Base-by-base conservation (phyloP, 139 green algal species). In the Volvox africanus region DNA sequence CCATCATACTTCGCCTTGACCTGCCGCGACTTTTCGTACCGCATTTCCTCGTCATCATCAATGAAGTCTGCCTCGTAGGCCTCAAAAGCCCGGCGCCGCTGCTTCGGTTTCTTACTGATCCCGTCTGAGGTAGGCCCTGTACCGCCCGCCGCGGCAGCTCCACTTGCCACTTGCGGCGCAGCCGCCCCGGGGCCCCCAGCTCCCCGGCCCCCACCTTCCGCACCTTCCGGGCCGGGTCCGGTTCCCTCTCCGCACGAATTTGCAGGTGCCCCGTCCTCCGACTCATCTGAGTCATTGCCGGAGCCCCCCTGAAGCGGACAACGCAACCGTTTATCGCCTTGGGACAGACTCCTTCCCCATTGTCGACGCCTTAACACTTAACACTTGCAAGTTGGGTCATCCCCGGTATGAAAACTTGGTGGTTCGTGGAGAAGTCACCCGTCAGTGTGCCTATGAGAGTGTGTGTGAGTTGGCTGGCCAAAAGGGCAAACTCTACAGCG, bases 61-160 rank as follows among this genome's bases (percentile, higher is more conserved):
- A 90, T 90, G 55, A 90, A 90, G 55, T 90, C 86, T 1, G 20
- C 75, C 50, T 90, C 86, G 44, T 90, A 90, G 22, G 30, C 55
- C 75, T 86, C 86, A 9, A 80, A 80, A 5, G 36, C 26, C 67
- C 83, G 83, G 65, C 67, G 35, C 83, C 67, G 65, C 67, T 26
- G 36, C 69, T 22, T 30, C 0, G 65, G 35, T 68, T 89, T 89
- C 69, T 89, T 89, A 32, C 33, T 36, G 5, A 13, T 65, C 0
- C 32, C 82, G 62, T 33, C 82, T 33, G 22, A 61, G 36, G 2
- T 50, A 1, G 22, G 67, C 37, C 18, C 20, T 22, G 76, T 65
- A 20, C 26, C 65, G 16, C 22, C 67, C 22, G 24, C 67, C 11
- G 67, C 83, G 1, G 67, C 83, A n/a, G 61, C 76, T 32, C 13